phyloP scores from a whole-genome alignment of 78 protist genomes.

The Speleostelium caveatum region DNA sequence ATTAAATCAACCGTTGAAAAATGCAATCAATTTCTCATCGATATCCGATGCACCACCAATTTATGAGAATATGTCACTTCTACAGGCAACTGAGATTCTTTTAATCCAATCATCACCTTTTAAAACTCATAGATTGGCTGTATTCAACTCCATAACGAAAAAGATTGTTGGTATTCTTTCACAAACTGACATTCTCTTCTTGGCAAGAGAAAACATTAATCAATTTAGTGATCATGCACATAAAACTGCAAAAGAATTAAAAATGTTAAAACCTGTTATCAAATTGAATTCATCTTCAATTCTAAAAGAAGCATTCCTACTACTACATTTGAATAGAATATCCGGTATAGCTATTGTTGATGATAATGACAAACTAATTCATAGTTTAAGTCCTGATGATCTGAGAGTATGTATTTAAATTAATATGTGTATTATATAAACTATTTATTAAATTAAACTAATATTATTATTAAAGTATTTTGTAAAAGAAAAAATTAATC shows the following conservation, averaged over 20 bases:
- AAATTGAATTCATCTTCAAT: neutral
- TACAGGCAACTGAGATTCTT: constrained; percentile 21
- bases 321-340: constrained; percentile 34
- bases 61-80: constrained; percentile 24
- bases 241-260: constrained; percentile 11
- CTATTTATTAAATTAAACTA: neutral
- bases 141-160: neutral
- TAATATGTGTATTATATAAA: neutral
- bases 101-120: constrained; percentile 21
- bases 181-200: constrained; percentile 20
- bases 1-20: neutral
- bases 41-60: neutral
- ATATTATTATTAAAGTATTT: neutral
- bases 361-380: neutral
- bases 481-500: constrained; percentile 8
- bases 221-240: neutral
- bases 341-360: constrained; percentile 34
- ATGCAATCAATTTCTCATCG: neutral
- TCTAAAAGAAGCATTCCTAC: constrained; percentile 12
- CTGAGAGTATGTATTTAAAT: constrained; percentile 3
- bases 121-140: constrained; percentile 33
- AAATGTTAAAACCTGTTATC: constrained; percentile 22
- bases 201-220: constrained; percentile 25
- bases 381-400: constrained; percentile 15
- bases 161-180: constrained; percentile 32